Evolutionary conservation across 352 stramenopile species (phyloP), one percentile per base, ranked within the genome.

Genomic region (Pythium brachiatum): DNA sequence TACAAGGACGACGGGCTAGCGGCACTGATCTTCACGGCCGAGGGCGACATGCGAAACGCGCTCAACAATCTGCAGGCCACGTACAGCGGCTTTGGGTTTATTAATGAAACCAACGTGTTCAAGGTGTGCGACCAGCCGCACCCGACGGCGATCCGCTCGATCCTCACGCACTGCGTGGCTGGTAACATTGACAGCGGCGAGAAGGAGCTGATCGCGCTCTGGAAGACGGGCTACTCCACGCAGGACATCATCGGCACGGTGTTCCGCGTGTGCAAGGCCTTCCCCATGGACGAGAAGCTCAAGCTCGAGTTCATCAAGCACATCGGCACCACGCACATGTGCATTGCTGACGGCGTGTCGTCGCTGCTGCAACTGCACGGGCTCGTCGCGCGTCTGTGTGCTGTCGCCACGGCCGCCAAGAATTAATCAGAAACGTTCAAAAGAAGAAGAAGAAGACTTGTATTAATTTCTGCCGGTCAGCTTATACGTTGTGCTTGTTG

Each of bases 11-110:
- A 98, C 60, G 97, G 96, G 1, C 81, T 99, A 26, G 97, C 98
- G 34, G 97, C 97, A 16, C 90, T 99, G 61, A 97, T 99, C 69
- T 99, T 99, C 81, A 99, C 96, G 18, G 96, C 96, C 7, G 97
- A 99, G 66, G 97, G 97, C 51, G 97, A 99, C 76, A 98, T 99
- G 95, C 87, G 97, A 26, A 98, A 99, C 74, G 97, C 97, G 34
- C 79, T 99, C 47, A 99, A 99, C 81, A 99, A 99, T 75, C 78
- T 99, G 9, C 97, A 99, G 80, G 92, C 96, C n/a, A 99, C 97
- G 13, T 73, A 91, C 63, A 95, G 82, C 62, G 96, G 96, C 16
- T 99, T 99, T 67, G 89, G 87, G 36, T 90, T 96, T 64, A 88
- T 99, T n/a, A 97, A 90, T 68, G 89, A 99, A 73, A 83, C 75